phyloP scores from a whole-genome alignment of 352 stramenopile genomes.

The Globisporangium rhizosaccharum region DNA sequence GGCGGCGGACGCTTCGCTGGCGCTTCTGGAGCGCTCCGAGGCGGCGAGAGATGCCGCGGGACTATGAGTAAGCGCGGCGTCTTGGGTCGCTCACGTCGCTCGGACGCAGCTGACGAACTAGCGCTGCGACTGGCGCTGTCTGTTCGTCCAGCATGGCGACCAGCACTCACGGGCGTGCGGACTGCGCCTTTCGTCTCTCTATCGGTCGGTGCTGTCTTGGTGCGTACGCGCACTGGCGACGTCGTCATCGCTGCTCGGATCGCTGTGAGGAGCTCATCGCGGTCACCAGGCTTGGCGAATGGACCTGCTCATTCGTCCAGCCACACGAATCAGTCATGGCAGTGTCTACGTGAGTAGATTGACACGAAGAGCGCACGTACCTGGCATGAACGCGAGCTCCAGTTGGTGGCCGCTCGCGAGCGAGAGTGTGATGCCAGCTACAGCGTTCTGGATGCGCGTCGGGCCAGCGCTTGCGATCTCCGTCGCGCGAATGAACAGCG shows the following conservation, averaged over 20 bases:
- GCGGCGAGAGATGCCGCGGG: too few species aligned
- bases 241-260: slow-evolving; percentile 10
- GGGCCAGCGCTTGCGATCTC: slow-evolving; percentile 24
- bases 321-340: not conserved
- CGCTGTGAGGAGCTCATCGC: slow-evolving; percentile 38
- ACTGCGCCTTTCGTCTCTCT: too few species aligned
- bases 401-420: slow-evolving; percentile 29
- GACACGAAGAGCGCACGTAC: slow-evolving; percentile 8
- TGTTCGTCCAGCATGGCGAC: too few species aligned
- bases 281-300: slow-evolving; percentile 27
- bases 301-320: slow-evolving; percentile 16
- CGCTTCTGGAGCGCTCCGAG: too few species aligned
- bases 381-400: slow-evolving; percentile 63
- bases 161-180: too few species aligned
- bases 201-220: not conserved
- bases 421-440: slow-evolving; percentile 31
- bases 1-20: not conserved
- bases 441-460: slow-evolving; percentile 37
- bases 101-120: too few species aligned
- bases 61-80: too few species aligned
- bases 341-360: not conserved
- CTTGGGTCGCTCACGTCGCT: too few species aligned
- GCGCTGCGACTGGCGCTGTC: too few species aligned
- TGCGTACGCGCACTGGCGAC: not conserved
- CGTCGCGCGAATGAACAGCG: slow-evolving; percentile 8